Percentiles rank a stretch among this genome's conserved stretches.
These are phyloP conservation scores for Butyriboletus regius DNA, from an alignment of 1,284 basidiomycete species.

Conservation along the genomic window DNA sequence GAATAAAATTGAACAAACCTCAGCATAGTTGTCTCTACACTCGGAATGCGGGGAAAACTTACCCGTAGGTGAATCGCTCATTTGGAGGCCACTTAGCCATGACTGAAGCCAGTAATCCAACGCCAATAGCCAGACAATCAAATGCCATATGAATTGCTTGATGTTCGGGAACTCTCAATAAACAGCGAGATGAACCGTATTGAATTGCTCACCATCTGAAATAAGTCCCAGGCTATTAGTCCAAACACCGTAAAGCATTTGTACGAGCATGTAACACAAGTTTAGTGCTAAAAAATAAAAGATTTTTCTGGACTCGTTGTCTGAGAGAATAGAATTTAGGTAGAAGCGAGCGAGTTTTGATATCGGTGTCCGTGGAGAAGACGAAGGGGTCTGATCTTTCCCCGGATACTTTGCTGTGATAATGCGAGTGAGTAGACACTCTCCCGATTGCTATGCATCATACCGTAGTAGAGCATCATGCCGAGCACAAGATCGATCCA, in stretches of 20 bases:
- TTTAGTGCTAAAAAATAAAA: slow-evolving; percentile 96
- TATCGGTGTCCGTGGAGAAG: slow-evolving; percentile 48
- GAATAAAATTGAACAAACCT: not conserved
- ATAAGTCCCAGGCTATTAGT: slow-evolving; percentile 96
- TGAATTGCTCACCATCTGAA: slow-evolving; percentile 71
- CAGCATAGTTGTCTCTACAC: not conserved
- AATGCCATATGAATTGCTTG: slow-evolving; percentile 99
- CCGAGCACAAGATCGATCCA: slow-evolving; percentile 52
- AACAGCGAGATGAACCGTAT: not conserved
- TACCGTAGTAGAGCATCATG: slow-evolving; percentile 54
- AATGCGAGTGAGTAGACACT: slow-evolving; percentile 4
- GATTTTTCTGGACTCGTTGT: slow-evolving; percentile 88
- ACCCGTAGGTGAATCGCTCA: slow-evolving; percentile 92
- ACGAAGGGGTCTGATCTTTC: slow-evolving; percentile 39
- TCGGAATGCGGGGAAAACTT: slow-evolving; percentile 16
- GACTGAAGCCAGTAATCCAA: slow-evolving; percentile 91
- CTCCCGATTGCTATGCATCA: slow-evolving; percentile 12
- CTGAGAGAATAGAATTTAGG: slow-evolving; percentile 81
- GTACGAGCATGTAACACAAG: slow-evolving; percentile 90
- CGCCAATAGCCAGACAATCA: slow-evolving; percentile 94
- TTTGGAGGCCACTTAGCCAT: slow-evolving; percentile 98
- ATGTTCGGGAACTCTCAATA: slow-evolving; percentile 4
- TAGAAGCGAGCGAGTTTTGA: slow-evolving; percentile 63
- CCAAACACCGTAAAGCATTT: slow-evolving; percentile 94
- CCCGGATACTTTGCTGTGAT: slow-evolving; percentile 51